These are phyloP conservation scores for Citrus inodora DNA, from an alignment of 345 rosid species.

Conservation along the genomic window DNA sequence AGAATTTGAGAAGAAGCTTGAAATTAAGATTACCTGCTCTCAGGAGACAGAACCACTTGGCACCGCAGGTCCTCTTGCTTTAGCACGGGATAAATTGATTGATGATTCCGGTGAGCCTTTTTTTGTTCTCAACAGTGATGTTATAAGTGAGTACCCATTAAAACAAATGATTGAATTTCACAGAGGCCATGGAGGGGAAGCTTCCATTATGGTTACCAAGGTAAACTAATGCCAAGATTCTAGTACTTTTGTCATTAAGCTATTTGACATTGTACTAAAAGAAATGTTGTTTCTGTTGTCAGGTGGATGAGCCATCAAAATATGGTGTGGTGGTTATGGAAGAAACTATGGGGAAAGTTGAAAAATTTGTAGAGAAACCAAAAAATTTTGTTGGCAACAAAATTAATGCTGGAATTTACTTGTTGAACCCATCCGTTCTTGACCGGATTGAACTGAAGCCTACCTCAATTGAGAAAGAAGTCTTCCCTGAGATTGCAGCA, in stretches of 20 bases:
- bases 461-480: conserved; percentile 79
- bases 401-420: conserved; percentile 76
- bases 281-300: background rate
- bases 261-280: background rate
- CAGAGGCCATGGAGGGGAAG: conserved; percentile 69
- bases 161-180: conserved; percentile 67
- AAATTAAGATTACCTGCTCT: conserved; percentile 70
- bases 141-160: conserved; percentile 72
- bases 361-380: conserved; percentile 76
- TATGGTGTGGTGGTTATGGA: conserved; percentile 82
- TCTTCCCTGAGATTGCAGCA: conserved; percentile 76
- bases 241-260: background rate
- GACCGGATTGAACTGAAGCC: conserved; percentile 65
- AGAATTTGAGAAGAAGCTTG: conserved; percentile 69
- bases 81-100: conserved; percentile 67
- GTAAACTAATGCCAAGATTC: conserved; percentile 25
- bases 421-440: conserved; percentile 72
- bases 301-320: conserved; percentile 88
- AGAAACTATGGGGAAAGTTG: conserved; percentile 61
- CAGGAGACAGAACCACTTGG: conserved; percentile 89
- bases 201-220: conserved; percentile 88
- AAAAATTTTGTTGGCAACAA: conserved; percentile 77
- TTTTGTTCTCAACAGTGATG: conserved; percentile 84
- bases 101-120: conserved; percentile 69
- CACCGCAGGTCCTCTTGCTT: conserved; percentile 80